Conservation (phyloP, 2,329 filamentous ascomycete genomes). For the Cadophora luteo-olivacea region DNA sequence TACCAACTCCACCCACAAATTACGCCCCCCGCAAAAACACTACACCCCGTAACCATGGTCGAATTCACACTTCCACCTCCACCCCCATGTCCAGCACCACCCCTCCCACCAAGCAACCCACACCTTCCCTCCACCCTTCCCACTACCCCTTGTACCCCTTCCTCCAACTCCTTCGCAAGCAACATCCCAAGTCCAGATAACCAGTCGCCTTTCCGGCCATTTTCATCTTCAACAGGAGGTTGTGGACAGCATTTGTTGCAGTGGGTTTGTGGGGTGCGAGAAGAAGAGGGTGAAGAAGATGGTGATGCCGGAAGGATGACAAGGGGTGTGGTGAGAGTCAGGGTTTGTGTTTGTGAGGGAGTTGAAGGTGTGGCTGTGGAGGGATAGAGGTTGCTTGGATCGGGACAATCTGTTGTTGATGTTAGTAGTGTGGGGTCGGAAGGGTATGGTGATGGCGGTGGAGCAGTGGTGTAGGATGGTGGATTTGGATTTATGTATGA, state of each 20-base stretch:
- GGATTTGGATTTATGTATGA: neutral
- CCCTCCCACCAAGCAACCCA: neutral
- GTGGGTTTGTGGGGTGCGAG: neutral
- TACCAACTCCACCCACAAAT: neutral
- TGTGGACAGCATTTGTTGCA: slow-evolving; percentile 8
- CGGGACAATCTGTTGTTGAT: neutral
- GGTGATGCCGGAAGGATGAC: neutral
- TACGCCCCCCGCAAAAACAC: neutral
- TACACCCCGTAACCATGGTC: neutral
- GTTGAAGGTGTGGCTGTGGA: neutral
- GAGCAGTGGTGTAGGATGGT: neutral
- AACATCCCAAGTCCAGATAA: neutral
- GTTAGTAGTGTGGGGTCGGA: no score
- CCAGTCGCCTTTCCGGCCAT: neutral
- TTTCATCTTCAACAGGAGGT: no score
- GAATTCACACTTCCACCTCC: neutral
- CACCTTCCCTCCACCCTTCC: neutral
- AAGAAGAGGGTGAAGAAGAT: neutral
- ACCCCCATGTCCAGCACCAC: neutral
- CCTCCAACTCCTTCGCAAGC: neutral
- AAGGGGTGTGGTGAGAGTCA: neutral
- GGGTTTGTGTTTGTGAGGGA: neutral
- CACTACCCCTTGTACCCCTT: neutral
- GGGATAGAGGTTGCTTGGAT: neutral
- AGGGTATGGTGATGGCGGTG: neutral